phyloP scores from a whole-genome alignment of 169 alveolate species.

The Cryptosporidium muris region DNA sequence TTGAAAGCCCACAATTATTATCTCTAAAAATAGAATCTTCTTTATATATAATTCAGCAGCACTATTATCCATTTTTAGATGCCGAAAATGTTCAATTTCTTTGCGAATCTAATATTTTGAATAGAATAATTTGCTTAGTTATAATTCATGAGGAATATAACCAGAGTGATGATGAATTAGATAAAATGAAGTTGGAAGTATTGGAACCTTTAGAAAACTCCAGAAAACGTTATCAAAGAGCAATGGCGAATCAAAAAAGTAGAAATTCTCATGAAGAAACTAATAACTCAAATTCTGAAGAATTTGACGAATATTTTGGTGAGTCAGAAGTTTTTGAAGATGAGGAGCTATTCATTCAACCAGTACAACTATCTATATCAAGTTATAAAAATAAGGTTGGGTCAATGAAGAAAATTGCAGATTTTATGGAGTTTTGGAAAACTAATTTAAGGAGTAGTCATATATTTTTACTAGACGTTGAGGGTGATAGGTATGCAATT shows the following conservation, averaged over 20 bases:
- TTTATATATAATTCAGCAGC: conserved; percentile 20
- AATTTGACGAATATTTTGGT: not conserved
- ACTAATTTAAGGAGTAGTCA: not conserved
- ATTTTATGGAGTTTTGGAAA: conserved; percentile 27
- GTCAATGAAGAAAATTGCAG: conserved; percentile 33
- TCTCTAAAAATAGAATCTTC: conserved; percentile 22
- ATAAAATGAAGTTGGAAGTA: too few relatives aligned
- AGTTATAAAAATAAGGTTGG: conserved; percentile 10
- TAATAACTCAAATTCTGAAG: conserved; percentile 7
- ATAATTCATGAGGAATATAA: conserved; percentile 17
- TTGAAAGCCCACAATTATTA: not conserved
- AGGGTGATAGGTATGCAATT: conserved; percentile 38
- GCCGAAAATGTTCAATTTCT: conserved; percentile 24
- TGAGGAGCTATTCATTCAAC: conserved; percentile 56
- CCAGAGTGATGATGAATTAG: conserved; percentile 1
- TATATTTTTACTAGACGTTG: conserved; percentile 33
- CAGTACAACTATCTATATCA: conserved; percentile 6
- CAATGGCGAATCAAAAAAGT: too few relatives aligned
- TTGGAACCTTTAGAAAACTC: too few relatives aligned
- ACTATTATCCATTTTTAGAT: conserved; percentile 34
- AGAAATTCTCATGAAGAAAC: not conserved
- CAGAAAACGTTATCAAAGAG: too few relatives aligned
- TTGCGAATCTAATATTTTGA: conserved; percentile 51
- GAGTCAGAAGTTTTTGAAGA: not conserved
- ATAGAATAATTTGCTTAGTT: conserved; percentile 26